These are phyloP conservation scores for Platismatia glauca DNA, from an alignment of 495 filamentous ascomycete species.

Conservation along the genomic window DNA sequence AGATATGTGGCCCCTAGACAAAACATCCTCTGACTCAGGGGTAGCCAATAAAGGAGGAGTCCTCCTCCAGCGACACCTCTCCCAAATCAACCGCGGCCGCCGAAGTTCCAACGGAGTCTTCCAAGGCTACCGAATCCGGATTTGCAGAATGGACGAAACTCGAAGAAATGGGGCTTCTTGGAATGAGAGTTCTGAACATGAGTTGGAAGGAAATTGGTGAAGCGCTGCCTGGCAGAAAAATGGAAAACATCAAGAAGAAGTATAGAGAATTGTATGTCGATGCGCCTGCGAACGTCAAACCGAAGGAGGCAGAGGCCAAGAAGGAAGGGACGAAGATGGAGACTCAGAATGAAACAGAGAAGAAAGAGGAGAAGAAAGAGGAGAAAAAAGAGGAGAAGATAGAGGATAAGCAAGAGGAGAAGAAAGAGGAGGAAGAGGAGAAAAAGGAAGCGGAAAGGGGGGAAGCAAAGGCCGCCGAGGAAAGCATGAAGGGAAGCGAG, in stretches of 20 bases:
- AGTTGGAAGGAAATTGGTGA: conserved; percentile 27
- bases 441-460: background rate
- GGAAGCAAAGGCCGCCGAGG: conserved; percentile 2
- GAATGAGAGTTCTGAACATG: conserved; percentile 22
- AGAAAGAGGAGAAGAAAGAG: background rate
- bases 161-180: conserved; percentile 24
- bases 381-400: background rate
- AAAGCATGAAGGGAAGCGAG: conserved; percentile 7
- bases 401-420: background rate
- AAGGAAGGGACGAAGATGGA: background rate
- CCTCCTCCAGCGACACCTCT: background rate
- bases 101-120: background rate
- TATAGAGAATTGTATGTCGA: conserved; percentile 16
- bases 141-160: conserved; percentile 21
- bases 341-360: background rate
- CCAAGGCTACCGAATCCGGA: background rate
- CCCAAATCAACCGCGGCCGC: background rate
- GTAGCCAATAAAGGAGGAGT: background rate
- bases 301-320: background rate
- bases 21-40: background rate
- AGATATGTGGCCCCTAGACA: background rate
- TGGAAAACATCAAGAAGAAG: conserved; percentile 24
- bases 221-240: conserved; percentile 17
- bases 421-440: background rate
- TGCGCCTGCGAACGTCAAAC: conserved; percentile 1